A percentile compares a stretch with the other conserved stretches of the same genome.
These are phyloP conservation scores for Albophoma yamanashiensis DNA, from an alignment of 2,329 filamentous ascomycete genomes.

Conservation along the genomic window DNA sequence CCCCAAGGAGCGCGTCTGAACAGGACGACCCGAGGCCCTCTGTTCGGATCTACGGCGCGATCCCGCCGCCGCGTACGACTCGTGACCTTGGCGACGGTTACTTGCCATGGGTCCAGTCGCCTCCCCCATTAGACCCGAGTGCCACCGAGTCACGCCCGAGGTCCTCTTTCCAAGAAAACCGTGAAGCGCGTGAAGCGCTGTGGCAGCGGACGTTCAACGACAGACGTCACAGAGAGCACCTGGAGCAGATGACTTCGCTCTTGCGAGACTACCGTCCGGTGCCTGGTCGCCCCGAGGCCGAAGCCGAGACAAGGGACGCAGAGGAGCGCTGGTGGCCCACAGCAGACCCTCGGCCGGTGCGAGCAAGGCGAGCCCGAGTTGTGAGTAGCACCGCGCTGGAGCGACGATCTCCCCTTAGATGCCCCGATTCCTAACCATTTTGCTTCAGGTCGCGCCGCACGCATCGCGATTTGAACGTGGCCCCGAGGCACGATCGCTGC, in stretches of 20 bases:
- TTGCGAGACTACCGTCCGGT: background rate
- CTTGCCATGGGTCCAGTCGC: conserved; percentile 12
- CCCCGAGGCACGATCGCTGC: background rate
- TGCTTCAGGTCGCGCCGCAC: background rate
- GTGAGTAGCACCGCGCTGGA: background rate
- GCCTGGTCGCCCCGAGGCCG: background rate
- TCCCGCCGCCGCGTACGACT: conserved; percentile 14
- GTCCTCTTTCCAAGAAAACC: conserved; percentile 1
- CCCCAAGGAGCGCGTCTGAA: conserved; percentile 12
- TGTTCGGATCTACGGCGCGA: conserved; percentile 15
- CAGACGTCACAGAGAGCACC: background rate
- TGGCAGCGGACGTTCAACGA: background rate
- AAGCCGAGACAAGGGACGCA: background rate
- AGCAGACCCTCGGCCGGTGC: background rate
- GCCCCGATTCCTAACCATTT: background rate
- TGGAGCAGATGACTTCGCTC: conserved; percentile 1
- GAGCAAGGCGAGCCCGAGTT: background rate
- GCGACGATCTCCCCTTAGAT: background rate
- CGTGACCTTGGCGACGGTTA: conserved; percentile 7
- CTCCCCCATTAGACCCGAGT: conserved; percentile 2
- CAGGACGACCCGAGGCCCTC: conserved; percentile 11
- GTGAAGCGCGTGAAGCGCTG: conserved; percentile 2
- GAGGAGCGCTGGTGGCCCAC: background rate
- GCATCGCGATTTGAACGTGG: background rate
- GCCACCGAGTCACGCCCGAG: background rate